Percentiles rank a stretch among this genome's conserved stretches.
These are phyloP conservation scores for Veloporphyrellus conicus DNA, from an alignment of 1,284 basidiomycete species.

Conservation along the genomic window DNA sequence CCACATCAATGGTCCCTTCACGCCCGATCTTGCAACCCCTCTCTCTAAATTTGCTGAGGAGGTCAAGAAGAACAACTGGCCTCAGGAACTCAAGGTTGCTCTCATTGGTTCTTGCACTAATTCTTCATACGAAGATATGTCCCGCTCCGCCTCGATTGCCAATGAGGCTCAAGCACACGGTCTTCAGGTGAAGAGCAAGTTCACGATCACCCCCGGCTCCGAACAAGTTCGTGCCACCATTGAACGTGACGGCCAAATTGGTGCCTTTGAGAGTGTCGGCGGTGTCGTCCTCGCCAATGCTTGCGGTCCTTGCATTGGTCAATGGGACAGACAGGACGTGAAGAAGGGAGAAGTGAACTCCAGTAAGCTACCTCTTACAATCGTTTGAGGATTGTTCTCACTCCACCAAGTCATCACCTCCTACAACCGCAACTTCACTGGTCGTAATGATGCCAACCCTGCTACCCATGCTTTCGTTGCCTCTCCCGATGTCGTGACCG, in stretches of 20 bases:
- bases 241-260: slow-evolving; percentile 91
- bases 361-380: slow-evolving; percentile 47
- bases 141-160: slow-evolving; percentile 92
- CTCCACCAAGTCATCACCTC: slow-evolving; percentile 82
- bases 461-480: slow-evolving; percentile 99
- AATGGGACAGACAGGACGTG: slow-evolving; percentile 97
- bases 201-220: slow-evolving; percentile 97
- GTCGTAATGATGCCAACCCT: slow-evolving; percentile 98
- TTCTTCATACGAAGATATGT: slow-evolving; percentile 99
- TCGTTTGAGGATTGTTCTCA: slow-evolving; percentile 7
- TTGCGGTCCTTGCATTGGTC: slow-evolving; percentile 98
- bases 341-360: slow-evolving; percentile 97
- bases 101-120: slow-evolving; percentile 99
- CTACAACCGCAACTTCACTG: slow-evolving; percentile 99
- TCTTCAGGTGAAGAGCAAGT: slow-evolving; percentile 86
- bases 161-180: slow-evolving; percentile 85
- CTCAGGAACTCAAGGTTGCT: slow-evolving; percentile 92
- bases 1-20: slow-evolving; percentile 99
- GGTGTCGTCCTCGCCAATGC: slow-evolving; percentile 97
- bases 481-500: slow-evolving; percentile 96
- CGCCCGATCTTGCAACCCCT: slow-evolving; percentile 92
- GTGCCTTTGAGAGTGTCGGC: slow-evolving; percentile 80
- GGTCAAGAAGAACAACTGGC: slow-evolving; percentile 96
- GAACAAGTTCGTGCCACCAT: slow-evolving; percentile 99
- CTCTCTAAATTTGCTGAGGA: slow-evolving; percentile 92